Base-by-base conservation (phyloP, 441 rosid genomes). In the Mallotus repandus region DNA sequence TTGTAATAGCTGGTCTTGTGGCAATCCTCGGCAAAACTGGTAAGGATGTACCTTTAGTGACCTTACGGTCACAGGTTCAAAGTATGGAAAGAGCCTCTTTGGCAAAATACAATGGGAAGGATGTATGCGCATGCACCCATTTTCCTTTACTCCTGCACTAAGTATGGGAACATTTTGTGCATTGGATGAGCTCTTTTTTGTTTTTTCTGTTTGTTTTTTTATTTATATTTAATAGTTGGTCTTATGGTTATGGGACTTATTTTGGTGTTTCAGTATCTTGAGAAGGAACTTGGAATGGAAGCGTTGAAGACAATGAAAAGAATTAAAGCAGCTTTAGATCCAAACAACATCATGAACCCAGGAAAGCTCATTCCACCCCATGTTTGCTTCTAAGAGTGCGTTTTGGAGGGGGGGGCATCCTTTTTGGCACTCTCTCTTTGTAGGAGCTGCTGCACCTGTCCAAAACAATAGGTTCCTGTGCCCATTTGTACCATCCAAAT, bases 331-430 rank as follows among this genome's bases (percentile, higher is more conserved):
- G 86, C 91, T 0, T 79, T 95, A 76, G 99, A 92, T 80, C 99
- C 98, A 22, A 88, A 92, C 81, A 78, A 87, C 73, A 92, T 91
- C 73, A 92, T 95, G 97, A 95, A 95, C 75, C 99, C 98, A 13
- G 99, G 98, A 79, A 95, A 95, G 88, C 83, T 95, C 41, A 91
- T 95, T 71, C 98, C 98, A 56, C 91, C 99, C 18, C 97, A 95
- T 75, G 83, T 92, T 65, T 95, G 97, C 79, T 83, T 88, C 74
- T 92, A 78, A 79, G 76, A 64, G 43, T 22, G 4, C 32, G 12
- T 15, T 2, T 38, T 15, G 14, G 12, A 5, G 65, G n/a, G 65
- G 65, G 13, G 9, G 32, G 21, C 63, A 7, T 16, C 45, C 70
- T 12, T 62, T 9, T 13, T 18, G 41, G 15, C 22, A 10, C 38